phyloP scores from a whole-genome alignment of 176 grass and related monocot genomes.

The Eragrostis nindensis region DNA sequence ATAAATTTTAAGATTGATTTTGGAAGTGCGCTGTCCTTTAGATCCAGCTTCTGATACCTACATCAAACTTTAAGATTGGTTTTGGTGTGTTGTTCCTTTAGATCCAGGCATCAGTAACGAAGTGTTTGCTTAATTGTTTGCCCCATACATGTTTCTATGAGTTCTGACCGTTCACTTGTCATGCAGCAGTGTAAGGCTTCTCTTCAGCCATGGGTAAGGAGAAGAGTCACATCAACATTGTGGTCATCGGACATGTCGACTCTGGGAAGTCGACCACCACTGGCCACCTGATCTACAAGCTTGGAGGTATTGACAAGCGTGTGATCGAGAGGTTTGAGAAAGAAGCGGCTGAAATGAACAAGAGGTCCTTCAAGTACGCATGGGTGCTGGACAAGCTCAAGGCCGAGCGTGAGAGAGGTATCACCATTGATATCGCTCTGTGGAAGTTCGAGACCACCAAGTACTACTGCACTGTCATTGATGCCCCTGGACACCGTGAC shows the following conservation, averaged over 20 bases:
- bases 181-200: neutral
- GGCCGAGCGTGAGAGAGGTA: conserved; percentile 18
- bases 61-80: too few relatives aligned
- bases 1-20: too few relatives aligned
- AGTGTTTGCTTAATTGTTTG: neutral
- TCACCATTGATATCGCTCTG: conserved; percentile 10
- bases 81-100: neutral
- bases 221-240: conserved; percentile 23
- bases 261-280: conserved; percentile 15
- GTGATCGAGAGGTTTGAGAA: conserved; percentile 16
- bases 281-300: conserved; percentile 23
- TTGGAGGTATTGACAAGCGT: conserved; percentile 22
- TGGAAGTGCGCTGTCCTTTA: too few relatives aligned
- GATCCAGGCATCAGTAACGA: neutral
- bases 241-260: conserved; percentile 17
- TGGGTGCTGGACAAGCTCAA: conserved; percentile 22
- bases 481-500: conserved; percentile 21
- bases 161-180: neutral
- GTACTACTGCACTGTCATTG: conserved; percentile 15
- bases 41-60: too few relatives aligned
- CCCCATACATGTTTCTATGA: neutral
- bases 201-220: conserved; percentile 3
- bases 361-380: conserved; percentile 5
- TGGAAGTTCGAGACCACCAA: conserved; percentile 21
- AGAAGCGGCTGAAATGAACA: conserved; percentile 6